Base-by-base conservation (phyloP, 192 early-diverging fungal species). In the Linnemannia zychae region DNA sequence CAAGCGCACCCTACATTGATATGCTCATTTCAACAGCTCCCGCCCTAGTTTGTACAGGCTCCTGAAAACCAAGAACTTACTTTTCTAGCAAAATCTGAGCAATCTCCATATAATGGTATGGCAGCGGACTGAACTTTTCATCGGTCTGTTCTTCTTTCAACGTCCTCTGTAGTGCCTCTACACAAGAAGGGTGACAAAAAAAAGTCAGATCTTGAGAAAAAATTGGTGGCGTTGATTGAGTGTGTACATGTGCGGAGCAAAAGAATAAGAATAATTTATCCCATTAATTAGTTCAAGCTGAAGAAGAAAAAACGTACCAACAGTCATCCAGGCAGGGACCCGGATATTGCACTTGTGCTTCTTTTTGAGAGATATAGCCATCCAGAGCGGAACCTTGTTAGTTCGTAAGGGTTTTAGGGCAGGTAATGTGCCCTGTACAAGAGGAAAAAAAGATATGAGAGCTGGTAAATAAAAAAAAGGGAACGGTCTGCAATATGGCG, bases 321-420 rank as follows among this genome's bases (percentile, higher is more conserved):
- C 88, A 60, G 90, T 92, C 79, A 99, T 89, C 97, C 97, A 99
- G 15, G 81, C 76, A 53, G 97, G 97, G 13, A 94, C 90, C 22
- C 92, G 87, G 17, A 99, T 96, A 17, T 89, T 92, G 85, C 96
- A 97, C 60, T 95, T 94, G 73, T 95, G 92, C 46, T 95, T 93
- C 79, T 92, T 92, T 79, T 98, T 98, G 74, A 99, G 87, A 44
- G 91, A 88, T 24, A 96, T 74, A 13, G 97, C 97, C 50, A 99
- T 91, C 97, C 97, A 99, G 28, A 98, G 86, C 40, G 96, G 97
- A 0, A 97, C 97, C 78, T 90, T 76, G 31, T 91, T 89, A 72
- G 91, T 91, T 15, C 92, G 87, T n/a, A 96, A 94, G 18, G 97
- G 97, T 38, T 93, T 91, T 77, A 99, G 95, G 1, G 96, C 93